Evolutionary conservation across 176 grass and related monocot species (phyloP).

Genomic region (Aegilops umbellulata): DNA sequence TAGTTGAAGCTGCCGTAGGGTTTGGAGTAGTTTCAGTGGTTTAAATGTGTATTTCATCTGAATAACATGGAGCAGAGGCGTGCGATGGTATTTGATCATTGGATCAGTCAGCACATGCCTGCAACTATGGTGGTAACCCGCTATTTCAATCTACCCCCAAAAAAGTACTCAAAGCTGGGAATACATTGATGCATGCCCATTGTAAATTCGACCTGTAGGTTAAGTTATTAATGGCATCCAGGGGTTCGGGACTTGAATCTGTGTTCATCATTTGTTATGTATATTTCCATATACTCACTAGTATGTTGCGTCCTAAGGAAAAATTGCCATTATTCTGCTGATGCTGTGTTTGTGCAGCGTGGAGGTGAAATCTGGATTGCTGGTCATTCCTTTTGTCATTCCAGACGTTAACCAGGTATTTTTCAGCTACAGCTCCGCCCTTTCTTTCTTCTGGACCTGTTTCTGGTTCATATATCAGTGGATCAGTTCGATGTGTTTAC

Average conservation of each 20-base stretch:
- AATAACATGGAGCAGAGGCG: background rate
- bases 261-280: background rate
- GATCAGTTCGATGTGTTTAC: conserved; percentile 35
- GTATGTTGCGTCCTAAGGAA: conserved; percentile 10
- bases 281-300: background rate
- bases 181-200: background rate
- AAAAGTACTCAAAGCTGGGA: background rate
- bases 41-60: background rate
- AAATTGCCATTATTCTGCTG: conserved; percentile 26
- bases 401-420: conserved; percentile 46
- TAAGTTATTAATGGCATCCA: background rate
- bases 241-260: background rate
- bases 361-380: conserved; percentile 32
- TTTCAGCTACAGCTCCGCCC: background rate
- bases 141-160: background rate
- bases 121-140: background rate
- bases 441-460: background rate
- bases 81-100: background rate
- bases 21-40: background rate
- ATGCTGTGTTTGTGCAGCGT: conserved; percentile 38
- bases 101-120: background rate
- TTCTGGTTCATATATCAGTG: background rate
- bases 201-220: background rate
- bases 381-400: conserved; percentile 35
- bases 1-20: background rate